Evolutionary conservation across 169 alveolate species (phyloP).

Genomic region (Plasmodium gaboni): DNA sequence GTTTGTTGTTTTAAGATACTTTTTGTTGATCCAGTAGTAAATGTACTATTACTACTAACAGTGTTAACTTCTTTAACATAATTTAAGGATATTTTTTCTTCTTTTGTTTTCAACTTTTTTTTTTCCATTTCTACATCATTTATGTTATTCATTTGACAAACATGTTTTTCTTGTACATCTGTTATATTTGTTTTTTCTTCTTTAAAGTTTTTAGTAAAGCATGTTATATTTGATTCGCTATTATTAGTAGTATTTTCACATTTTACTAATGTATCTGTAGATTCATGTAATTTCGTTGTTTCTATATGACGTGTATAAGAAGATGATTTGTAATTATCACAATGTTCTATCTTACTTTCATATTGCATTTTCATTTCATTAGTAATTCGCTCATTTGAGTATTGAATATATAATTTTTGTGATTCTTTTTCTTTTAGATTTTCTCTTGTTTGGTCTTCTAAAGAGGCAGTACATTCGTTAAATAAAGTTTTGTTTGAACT

Average conservation of each 20-base stretch:
- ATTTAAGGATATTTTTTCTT: neutral
- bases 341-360: neutral
- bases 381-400: no score
- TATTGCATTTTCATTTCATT: neutral
- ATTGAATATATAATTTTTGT: no score
- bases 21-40: slow-evolving; percentile 22
- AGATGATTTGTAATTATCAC: neutral
- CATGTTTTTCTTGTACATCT: neutral
- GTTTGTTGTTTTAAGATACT: slow-evolving; percentile 25
- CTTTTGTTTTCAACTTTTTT: slow-evolving; percentile 5
- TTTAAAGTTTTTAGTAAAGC: neutral
- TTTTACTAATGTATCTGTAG: neutral
- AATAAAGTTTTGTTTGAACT: no score
- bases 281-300: neutral
- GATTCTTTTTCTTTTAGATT: neutral
- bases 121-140: neutral
- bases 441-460: neutral
- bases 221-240: neutral
- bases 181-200: slow-evolving; percentile 9
- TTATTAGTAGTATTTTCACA: no score
- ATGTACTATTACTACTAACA: slow-evolving; percentile 1
- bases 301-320: slow-evolving; percentile 6
- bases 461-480: neutral
- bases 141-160: slow-evolving; percentile 4
- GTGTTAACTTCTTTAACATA: slow-evolving; percentile 24